Conservation (phyloP, 75 land plant genomes). For the Picea glauca region DNA sequence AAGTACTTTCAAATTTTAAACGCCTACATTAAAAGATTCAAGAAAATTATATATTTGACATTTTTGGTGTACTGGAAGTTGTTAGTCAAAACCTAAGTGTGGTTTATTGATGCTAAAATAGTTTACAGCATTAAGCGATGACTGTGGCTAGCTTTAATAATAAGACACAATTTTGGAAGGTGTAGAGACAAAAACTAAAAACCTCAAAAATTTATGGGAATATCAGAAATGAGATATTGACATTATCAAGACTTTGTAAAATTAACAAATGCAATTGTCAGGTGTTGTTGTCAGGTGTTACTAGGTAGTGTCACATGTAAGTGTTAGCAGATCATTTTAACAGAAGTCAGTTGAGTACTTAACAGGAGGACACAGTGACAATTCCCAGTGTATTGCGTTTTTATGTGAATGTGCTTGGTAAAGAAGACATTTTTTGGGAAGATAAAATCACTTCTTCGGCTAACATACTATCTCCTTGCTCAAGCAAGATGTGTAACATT, state of each 20-base stretch:
- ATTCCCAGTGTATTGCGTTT: too few species aligned
- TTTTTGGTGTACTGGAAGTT: not conserved
- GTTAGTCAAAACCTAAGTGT: not conserved
- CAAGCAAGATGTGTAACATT: too few species aligned
- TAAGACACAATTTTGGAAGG: not conserved
- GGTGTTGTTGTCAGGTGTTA: not conserved
- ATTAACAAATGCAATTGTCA: not conserved
- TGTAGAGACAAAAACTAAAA: not conserved
- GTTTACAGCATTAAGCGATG: not conserved
- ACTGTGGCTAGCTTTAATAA: not conserved
- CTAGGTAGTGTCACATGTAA: too few species aligned
- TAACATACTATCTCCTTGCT: too few species aligned
- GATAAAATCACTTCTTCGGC: too few species aligned
- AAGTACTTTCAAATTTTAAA: too few species aligned
- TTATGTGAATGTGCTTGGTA: too few species aligned
- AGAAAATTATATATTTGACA: not conserved
- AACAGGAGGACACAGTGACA: too few species aligned
- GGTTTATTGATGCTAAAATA: not conserved
- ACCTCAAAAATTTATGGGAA: not conserved
- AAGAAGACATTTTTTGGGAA: too few species aligned
- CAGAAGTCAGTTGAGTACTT: too few species aligned
- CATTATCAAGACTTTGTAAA: not conserved
- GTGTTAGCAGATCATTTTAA: too few species aligned
- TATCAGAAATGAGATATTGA: not conserved
- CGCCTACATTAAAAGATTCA: too few species aligned